A percentile compares a stretch with the other conserved stretches of the same genome.
phyloP scores from a whole-genome alignment of 177 flowering plant genomes.

The Vitis hybrid region DNA sequence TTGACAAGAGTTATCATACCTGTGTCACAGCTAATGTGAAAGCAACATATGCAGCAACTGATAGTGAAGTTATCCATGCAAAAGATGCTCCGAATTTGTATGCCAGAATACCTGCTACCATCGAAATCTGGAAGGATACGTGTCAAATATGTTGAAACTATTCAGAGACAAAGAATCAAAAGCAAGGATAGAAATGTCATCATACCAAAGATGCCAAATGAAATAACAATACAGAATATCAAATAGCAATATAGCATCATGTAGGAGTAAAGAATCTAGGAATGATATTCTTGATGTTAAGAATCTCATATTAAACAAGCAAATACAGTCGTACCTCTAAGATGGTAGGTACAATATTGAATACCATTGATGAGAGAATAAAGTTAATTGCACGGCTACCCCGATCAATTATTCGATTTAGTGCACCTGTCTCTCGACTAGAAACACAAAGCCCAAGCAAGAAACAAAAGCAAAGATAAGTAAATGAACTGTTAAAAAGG shows the following conservation, averaged over 20 bases:
- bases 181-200: not conserved
- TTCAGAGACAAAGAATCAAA: slow-evolving; percentile 5
- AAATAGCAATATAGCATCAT: not conserved
- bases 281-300: not conserved
- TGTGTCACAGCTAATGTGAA: slow-evolving; percentile 93
- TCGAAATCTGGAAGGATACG: slow-evolving; percentile 70
- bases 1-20: slow-evolving; percentile 36
- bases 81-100: slow-evolving; percentile 95
- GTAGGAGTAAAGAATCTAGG: not conserved
- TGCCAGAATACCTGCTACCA: slow-evolving; percentile 98
- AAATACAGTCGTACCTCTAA: slow-evolving; percentile 64
- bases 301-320: not conserved
- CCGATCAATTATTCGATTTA: slow-evolving; percentile 89
- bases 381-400: slow-evolving; percentile 97
- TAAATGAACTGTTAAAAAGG: too few species aligned
- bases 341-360: slow-evolving; percentile 90
- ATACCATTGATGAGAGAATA: slow-evolving; percentile 82
- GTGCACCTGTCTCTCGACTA: slow-evolving; percentile 95
- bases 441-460: slow-evolving; percentile 14
- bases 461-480: not conserved
- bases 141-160: slow-evolving; percentile 21
- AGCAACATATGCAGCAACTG: slow-evolving; percentile 83
- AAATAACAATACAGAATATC: slow-evolving; percentile 3
- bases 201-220: not conserved
- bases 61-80: slow-evolving; percentile 97